Evolutionary conservation across 1,139 yeast species (phyloP).

Genomic region (Scheffersomyces stambukii): DNA sequence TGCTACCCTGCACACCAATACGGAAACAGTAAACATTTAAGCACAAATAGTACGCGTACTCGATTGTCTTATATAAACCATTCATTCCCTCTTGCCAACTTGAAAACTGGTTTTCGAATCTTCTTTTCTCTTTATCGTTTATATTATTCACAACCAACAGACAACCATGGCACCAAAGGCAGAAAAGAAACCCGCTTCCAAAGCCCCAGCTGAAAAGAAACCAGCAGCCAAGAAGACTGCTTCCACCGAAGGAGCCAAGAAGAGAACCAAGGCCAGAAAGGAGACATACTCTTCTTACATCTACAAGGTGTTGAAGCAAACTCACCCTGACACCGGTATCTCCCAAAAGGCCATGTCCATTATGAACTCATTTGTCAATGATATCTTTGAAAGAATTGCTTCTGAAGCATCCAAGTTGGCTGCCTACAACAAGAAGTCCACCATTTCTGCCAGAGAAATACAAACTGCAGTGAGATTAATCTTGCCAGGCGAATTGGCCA

Average conservation of each 20-base stretch:
- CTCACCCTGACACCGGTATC: constrained; percentile 99
- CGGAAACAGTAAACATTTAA: no score
- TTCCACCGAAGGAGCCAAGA: constrained; percentile 74
- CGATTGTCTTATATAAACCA: no score
- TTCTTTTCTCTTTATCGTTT: constrained; percentile 3
- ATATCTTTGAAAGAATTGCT: constrained; percentile 92
- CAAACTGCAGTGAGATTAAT: constrained; percentile 99
- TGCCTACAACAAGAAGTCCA: constrained; percentile 98
- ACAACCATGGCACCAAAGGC: constrained; percentile 89
- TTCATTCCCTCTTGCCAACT: no score
- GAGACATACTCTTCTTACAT: constrained; percentile 98
- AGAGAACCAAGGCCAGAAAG: constrained; percentile 96
- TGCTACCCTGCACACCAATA: no score
- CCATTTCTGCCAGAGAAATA: constrained; percentile 98
- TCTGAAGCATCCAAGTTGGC: constrained; percentile 98
- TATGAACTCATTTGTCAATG: constrained; percentile 98
- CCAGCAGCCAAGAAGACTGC: constrained; percentile 95
- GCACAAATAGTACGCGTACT: no score
- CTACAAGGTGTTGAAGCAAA: constrained; percentile 97
- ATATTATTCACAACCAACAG: no score
- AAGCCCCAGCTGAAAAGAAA: constrained; percentile 98
- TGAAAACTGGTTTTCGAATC: constrained; percentile 6
- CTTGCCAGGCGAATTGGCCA: constrained; percentile 99
- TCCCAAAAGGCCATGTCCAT: constrained; percentile 99
- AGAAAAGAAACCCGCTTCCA: constrained; percentile 98